Evolutionary conservation across 257 asterid genomes (phyloP).

Genomic region (Ballota nigra): DNA sequence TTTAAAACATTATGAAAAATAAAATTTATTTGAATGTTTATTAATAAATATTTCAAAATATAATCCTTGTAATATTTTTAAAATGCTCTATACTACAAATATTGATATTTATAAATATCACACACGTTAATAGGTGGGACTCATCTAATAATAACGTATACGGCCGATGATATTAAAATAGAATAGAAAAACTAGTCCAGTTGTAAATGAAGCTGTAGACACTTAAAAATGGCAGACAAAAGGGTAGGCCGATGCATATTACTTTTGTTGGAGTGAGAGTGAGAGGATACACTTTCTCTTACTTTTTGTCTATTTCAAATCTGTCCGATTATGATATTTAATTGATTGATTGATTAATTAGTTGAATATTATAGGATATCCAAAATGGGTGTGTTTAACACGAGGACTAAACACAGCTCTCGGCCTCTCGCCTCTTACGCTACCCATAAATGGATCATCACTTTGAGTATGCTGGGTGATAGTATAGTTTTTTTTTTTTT

Average conservation of each 20-base stretch:
- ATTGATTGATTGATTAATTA: neutral
- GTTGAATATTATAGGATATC: neutral
- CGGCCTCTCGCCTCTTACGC: too few species aligned
- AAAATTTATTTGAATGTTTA: too few species aligned
- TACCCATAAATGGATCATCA: too few species aligned
- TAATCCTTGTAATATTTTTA: too few species aligned
- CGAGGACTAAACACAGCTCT: neutral
- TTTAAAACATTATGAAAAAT: too few species aligned
- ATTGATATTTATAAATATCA: too few species aligned
- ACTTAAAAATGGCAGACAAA: neutral
- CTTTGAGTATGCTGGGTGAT: too few species aligned
- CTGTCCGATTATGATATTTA: neutral
- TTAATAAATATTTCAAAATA: too few species aligned
- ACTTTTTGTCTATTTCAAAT: neutral
- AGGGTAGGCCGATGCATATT: neutral
- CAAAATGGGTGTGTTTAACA: neutral
- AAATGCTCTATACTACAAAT: too few species aligned
- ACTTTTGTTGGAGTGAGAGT: neutral
- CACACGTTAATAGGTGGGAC: too few species aligned
- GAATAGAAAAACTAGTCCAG: neutral
- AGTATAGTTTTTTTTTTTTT: too few species aligned
- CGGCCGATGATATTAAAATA: neutral
- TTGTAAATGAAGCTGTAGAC: neutral
- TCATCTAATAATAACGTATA: too few species aligned
- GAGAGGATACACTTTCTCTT: slow-evolving; percentile 11